phyloP scores from a whole-genome alignment of 163 green algal genomes.

The Scenedesmus sp. region DNA sequence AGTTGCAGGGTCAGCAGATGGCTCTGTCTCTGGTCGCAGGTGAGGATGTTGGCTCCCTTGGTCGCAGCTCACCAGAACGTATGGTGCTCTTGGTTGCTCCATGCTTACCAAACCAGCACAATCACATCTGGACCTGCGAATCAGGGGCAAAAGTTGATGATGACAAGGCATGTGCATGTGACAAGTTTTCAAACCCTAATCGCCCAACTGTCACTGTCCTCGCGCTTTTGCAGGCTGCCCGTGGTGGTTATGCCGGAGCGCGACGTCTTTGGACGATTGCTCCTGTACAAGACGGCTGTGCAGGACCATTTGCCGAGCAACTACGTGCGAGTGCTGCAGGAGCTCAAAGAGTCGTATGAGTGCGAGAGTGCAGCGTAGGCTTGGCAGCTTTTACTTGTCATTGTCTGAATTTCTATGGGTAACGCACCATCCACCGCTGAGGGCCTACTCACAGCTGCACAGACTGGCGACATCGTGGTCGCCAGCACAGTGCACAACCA shows the following conservation, averaged over 20 bases:
- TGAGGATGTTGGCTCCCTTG: background rate
- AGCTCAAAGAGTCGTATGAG: conserved; percentile 25
- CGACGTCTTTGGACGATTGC: conserved; percentile 34
- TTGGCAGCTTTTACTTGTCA: too few species aligned
- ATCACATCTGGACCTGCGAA: too few species aligned
- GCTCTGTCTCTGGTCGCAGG: background rate
- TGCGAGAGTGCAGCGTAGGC: background rate
- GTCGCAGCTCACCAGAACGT: too few species aligned
- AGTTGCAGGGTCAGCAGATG: background rate
- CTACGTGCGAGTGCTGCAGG: conserved; percentile 26
- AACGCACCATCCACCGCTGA: background rate
- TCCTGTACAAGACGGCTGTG: conserved; percentile 38
- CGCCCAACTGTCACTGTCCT: background rate
- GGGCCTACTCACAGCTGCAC: background rate
- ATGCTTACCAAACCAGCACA: too few species aligned
- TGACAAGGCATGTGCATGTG: background rate
- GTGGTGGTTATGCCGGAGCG: conserved; percentile 53
- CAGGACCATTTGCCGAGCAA: conserved; percentile 45
- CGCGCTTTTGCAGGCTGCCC: conserved; percentile 19
- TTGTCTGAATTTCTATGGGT: background rate
- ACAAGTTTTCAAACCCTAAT: background rate
- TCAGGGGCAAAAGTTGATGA: too few species aligned
- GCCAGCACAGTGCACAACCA: background rate
- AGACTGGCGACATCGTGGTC: background rate
- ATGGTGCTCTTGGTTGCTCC: background rate